Evolutionary conservation across 31 red algal genomes (phyloP), one percentile per base, ranked within the genome.

Genomic region (Pterothamnion heteromorphum): DNA sequence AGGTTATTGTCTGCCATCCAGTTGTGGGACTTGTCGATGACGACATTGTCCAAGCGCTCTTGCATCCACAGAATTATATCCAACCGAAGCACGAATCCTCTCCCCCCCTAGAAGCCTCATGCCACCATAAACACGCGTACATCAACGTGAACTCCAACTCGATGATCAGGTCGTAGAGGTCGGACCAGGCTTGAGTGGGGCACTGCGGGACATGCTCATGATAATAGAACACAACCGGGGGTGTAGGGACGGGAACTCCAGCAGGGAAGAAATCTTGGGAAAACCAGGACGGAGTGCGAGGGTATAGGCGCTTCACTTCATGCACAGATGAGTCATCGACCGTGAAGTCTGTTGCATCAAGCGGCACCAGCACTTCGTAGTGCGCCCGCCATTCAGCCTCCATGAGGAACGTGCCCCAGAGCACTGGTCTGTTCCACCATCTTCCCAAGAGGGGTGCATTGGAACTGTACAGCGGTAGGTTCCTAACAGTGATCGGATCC

Each of bases 51-150:
- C 51, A 64, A 64, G 51, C 51, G 51, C 51, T 64, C 51, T n/a
- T 64, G 51, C 51, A 64, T 64, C 51, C 51, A 64, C 51, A 64
- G n/a, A 64, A 64, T 64, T 64, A n/a, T 64, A n/a, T 64, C n/a
- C 51, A 64, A 64, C 51, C 14, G 51, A 9, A 64, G 51, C 51
- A 64, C 9, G 51, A 64, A 64, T 64, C 51, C 51, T n/a, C 51
- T 64, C 14, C 51, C 51, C 51, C 51, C 14, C 51, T 64, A n/a
- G 51, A 64, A 64, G 51, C 51, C n/a, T 64, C 51, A 64, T n/a
- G n/a, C 51, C n/a, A 64, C 51, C 51, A 64, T 64, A 64, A 64
- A 64, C 51, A n/a, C 14, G 51, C 51, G 51, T 64, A 64, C 51
- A 64, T 64, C 14, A 64, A 64, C 51, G 51, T 64, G 51, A 64